These are phyloP conservation scores for Psilocybe azurescens DNA, from an alignment of 768 basidiomycete species.

Conservation along the genomic window DNA sequence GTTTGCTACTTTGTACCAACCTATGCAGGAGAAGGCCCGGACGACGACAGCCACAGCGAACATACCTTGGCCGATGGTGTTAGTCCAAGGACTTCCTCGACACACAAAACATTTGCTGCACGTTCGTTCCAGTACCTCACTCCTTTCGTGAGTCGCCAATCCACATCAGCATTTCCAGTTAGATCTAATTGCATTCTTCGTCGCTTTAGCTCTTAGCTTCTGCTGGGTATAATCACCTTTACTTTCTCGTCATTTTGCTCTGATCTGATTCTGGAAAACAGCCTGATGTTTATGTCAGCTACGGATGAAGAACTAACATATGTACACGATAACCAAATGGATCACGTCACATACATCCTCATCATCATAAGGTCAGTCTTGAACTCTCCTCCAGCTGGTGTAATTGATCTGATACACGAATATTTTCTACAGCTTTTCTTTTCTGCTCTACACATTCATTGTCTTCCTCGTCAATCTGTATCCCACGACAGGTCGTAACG, in stretches of 20 bases:
- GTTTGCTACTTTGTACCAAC: constrained; percentile 71
- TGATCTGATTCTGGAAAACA: constrained; percentile 27
- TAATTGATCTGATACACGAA: neutral
- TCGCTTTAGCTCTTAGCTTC: constrained; percentile 65
- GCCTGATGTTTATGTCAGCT: constrained; percentile 88
- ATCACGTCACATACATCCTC: constrained; percentile 89
- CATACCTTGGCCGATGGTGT: constrained; percentile 59
- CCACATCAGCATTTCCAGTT: neutral
- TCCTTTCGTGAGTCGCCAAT: constrained; percentile 71
- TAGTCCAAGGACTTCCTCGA: constrained; percentile 13
- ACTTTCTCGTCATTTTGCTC: neutral
- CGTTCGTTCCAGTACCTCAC: constrained; percentile 86
- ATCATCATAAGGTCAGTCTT: constrained; percentile 76
- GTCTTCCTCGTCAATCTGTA: constrained; percentile 75
- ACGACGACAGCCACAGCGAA: constrained; percentile 67
- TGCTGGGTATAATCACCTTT: constrained; percentile 55
- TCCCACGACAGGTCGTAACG: constrained; percentile 64
- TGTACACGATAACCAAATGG: constrained; percentile 76
- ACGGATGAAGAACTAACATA: constrained; percentile 89
- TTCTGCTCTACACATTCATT: constrained; percentile 78
- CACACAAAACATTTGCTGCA: constrained; percentile 34
- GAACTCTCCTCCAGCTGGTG: neutral
- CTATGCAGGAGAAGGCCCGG: constrained; percentile 29
- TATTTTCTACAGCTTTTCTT: constrained; percentile 58
- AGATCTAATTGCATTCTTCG: neutral